phyloP scores from a whole-genome alignment of 768 basidiomycete genomes.

The Russula earlei region DNA sequence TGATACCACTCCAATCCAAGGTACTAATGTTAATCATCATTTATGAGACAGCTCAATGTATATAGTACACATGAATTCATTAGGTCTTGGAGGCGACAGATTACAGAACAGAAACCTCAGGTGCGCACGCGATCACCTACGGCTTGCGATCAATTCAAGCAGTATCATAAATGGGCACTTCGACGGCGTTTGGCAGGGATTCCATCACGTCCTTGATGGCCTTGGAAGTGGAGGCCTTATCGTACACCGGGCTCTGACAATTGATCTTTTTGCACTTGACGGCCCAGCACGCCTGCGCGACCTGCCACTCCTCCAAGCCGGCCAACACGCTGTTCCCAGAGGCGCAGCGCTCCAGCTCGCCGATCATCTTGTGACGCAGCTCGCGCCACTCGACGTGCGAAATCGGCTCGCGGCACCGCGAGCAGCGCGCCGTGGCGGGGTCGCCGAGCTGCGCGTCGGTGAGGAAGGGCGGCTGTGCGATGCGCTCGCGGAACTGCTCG shows the following conservation, averaged over 20 bases:
- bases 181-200: conserved; percentile 33
- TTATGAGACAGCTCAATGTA: too few species aligned
- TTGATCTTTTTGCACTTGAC: conserved; percentile 38
- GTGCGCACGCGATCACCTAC: neutral
- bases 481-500: conserved; percentile 39
- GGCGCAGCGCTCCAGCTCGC: conserved; percentile 51
- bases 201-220: conserved; percentile 48
- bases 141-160: neutral
- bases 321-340: conserved; percentile 48
- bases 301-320: conserved; percentile 46
- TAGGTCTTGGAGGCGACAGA: too few species aligned
- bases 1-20: neutral
- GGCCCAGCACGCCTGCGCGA: conserved; percentile 53
- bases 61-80: neutral
- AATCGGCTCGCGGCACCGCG: conserved; percentile 38
- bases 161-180: conserved; percentile 14
- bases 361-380: conserved; percentile 45
- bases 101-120: neutral
- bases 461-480: conserved; percentile 48
- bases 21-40: too few species aligned
- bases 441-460: conserved; percentile 29
- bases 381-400: conserved; percentile 59
- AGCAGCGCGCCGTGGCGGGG: conserved; percentile 42
- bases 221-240: conserved; percentile 44
- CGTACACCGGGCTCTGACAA: conserved; percentile 46